These are phyloP conservation scores for Candida piceae DNA, from an alignment of 805 yeast genomes.

Conservation along the genomic window DNA sequence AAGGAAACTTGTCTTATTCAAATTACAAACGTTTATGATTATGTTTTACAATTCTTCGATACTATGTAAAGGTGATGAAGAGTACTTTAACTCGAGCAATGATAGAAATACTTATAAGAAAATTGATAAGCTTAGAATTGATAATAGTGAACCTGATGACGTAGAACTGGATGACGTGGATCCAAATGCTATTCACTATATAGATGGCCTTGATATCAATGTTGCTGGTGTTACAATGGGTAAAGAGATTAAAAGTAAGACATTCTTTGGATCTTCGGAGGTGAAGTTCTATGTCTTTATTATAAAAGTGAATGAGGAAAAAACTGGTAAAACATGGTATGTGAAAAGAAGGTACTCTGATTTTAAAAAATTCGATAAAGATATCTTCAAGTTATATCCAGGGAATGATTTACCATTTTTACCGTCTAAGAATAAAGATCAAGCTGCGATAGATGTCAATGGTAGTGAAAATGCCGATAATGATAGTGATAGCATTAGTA, in stretches of 20 bases:
- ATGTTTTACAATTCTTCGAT: conserved; percentile 73
- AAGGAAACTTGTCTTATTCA: conserved; percentile 54
- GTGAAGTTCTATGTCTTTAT: conserved; percentile 41
- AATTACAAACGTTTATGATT: conserved; percentile 57
- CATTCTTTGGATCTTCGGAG: conserved; percentile 20
- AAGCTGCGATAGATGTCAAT: conserved; percentile 14
- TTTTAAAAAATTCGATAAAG: conserved; percentile 52
- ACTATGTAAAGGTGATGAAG: conserved; percentile 52
- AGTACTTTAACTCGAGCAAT: conserved; percentile 37
- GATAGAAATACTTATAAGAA: conserved; percentile 36
- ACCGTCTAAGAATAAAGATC: conserved; percentile 28
- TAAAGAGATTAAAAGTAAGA: conserved; percentile 20
- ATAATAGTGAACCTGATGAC: conserved; percentile 8
- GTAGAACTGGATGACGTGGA: conserved; percentile 34
- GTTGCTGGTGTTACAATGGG: conserved; percentile 57
- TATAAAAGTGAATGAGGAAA: conserved; percentile 36
- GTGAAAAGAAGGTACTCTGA: conserved; percentile 63
- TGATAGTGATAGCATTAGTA: conserved; percentile 3
- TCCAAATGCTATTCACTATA: conserved; percentile 30
- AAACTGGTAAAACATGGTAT: conserved; percentile 35
- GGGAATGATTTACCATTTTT: conserved; percentile 49
- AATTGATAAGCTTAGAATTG: conserved; percentile 27
- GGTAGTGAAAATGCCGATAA: conserved; percentile 10
- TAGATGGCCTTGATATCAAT: conserved; percentile 59
- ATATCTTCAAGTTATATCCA: conserved; percentile 56